Percentiles rank a stretch among this genome's conserved stretches.
Conservation (phyloP, 192 early-diverging fungal genomes). For the Linnemannia exigua region DNA sequence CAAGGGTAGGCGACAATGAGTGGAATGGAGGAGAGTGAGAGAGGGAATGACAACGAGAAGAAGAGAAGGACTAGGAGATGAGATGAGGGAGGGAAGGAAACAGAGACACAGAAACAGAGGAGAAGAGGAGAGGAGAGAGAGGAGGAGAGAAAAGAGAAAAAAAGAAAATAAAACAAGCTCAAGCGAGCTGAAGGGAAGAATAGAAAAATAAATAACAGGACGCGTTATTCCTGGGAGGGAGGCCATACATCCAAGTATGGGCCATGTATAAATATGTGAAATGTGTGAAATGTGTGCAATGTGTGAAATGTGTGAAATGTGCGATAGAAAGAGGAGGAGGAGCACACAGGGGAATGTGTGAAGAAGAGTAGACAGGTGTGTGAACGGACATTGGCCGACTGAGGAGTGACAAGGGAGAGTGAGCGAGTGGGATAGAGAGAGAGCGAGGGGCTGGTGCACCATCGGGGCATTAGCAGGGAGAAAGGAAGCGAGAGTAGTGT, state of each 20-base stretch:
- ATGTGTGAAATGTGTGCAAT: too few species aligned
- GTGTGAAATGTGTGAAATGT: too few species aligned
- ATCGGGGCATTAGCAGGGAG: not conserved
- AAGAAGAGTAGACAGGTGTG: too few species aligned
- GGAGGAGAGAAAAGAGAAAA: not conserved
- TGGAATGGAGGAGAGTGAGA: not conserved
- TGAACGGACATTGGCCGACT: too few species aligned
- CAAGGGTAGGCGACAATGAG: too few species aligned
- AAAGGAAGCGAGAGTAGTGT: not conserved
- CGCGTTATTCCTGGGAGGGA: not conserved
- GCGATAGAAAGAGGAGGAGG: too few species aligned
- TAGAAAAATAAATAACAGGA: not conserved
- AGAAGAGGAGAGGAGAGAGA: not conserved
- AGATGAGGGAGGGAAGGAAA: not conserved
- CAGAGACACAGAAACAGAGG: too few species aligned
- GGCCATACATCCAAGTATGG: too few species aligned
- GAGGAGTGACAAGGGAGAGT: not conserved
- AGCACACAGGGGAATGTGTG: too few species aligned
- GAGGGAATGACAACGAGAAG: not conserved
- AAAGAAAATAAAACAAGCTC: not conserved
- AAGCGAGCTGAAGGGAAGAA: not conserved
- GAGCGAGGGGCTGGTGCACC: not conserved
- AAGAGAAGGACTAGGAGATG: constrained; percentile 4
- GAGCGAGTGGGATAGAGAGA: not conserved
- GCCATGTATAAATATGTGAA: too few species aligned